These are phyloP conservation scores for Pseudogymnoascus sp. DNA, from an alignment of 2,329 filamentous ascomycete species.

Conservation along the genomic window DNA sequence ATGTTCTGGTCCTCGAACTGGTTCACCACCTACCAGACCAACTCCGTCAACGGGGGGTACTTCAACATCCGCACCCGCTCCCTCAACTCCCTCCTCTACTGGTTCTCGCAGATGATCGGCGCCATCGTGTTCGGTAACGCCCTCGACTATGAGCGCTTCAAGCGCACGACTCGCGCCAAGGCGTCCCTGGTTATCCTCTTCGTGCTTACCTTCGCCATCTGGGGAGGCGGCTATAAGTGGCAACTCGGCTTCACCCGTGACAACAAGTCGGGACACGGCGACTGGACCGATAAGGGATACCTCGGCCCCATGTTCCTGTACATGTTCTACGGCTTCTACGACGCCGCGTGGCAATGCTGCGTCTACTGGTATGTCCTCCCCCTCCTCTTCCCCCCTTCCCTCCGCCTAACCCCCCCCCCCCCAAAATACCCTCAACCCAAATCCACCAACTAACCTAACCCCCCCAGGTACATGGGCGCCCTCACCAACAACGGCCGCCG, in stretches of 20 bases:
- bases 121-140: constrained; percentile 63
- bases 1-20: constrained; percentile 76
- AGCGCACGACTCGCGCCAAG: constrained; percentile 61
- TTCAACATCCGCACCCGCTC: constrained; percentile 68
- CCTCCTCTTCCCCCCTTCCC: constrained; percentile 11
- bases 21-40: constrained; percentile 76
- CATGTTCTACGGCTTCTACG: constrained; percentile 85
- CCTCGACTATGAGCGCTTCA: constrained; percentile 52
- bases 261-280: constrained; percentile 26
- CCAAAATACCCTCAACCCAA: too few relatives aligned
- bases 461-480: constrained; percentile 89
- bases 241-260: constrained; percentile 28
- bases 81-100: constrained; percentile 73
- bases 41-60: constrained; percentile 58
- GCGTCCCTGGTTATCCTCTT: constrained; percentile 53
- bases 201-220: constrained; percentile 64
- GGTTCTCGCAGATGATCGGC: constrained; percentile 68
- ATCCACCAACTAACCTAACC: too few relatives aligned
- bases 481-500: constrained; percentile 88
- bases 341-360: constrained; percentile 82
- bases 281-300: constrained; percentile 63
- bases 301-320: constrained; percentile 79
- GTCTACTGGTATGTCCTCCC: constrained; percentile 64
- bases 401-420: background rate
- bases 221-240: constrained; percentile 80